These are phyloP conservation scores for Penicillium sp. DNA, from an alignment of 2,329 filamentous ascomycete species.

Conservation along the genomic window DNA sequence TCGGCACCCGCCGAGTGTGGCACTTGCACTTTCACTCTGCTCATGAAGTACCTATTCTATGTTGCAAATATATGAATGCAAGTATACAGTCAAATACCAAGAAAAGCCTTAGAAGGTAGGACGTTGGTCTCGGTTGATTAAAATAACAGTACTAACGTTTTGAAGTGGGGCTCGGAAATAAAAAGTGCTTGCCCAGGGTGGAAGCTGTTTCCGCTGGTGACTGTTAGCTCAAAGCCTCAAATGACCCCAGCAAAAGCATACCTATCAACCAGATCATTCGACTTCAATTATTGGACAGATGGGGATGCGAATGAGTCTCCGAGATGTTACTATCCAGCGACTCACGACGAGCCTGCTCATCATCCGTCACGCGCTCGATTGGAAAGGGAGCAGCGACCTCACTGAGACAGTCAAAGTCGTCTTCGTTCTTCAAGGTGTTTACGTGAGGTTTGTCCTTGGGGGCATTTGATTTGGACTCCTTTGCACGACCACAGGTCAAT, in stretches of 20 bases:
- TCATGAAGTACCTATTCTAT: too few relatives aligned
- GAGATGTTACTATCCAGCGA: constrained; percentile 1
- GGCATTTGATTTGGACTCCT: not conserved
- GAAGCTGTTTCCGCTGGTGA: too few relatives aligned
- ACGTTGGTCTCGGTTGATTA: too few relatives aligned
- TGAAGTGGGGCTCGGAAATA: too few relatives aligned
- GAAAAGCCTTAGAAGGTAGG: too few relatives aligned
- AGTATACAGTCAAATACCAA: too few relatives aligned
- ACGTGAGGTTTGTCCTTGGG: not conserved
- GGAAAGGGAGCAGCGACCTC: constrained; percentile 2
- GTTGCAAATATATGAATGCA: too few relatives aligned
- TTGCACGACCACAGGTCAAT: not conserved
- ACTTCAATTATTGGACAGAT: constrained; percentile 5
- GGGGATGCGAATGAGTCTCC: not conserved
- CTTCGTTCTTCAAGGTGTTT: not conserved
- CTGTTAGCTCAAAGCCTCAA: too few relatives aligned
- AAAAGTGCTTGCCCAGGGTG: too few relatives aligned
- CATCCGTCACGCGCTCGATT: not conserved
- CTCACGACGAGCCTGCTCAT: not conserved
- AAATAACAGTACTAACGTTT: too few relatives aligned
- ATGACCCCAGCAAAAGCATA: not conserved
- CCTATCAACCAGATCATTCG: not conserved
- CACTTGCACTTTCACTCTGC: too few relatives aligned
- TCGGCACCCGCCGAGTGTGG: too few relatives aligned
- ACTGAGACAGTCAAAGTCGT: not conserved